Conservation (phyloP, 2,329 filamentous ascomycete species). For the Talaromyces sp. region DNA sequence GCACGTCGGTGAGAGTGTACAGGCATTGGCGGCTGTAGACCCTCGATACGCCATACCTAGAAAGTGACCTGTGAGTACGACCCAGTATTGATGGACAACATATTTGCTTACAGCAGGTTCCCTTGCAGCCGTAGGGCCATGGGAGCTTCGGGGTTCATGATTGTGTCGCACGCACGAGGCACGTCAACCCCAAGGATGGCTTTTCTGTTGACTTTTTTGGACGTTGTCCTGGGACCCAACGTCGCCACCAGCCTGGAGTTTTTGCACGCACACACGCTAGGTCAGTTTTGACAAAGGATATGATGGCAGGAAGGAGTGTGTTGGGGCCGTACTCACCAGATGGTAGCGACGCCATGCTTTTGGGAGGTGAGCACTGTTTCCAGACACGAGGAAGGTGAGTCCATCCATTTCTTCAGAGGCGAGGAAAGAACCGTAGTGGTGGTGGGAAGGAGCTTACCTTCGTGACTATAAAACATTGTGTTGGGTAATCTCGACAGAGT, state of each 20-base stretch:
- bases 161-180: conserved; percentile 80
- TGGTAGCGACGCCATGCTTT: conserved; percentile 88
- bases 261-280: not conserved
- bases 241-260: conserved; percentile 79
- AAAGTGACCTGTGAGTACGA: not conserved
- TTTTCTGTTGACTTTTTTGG: conserved; percentile 74
- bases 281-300: not conserved
- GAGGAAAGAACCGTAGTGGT: not conserved
- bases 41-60: conserved; percentile 70
- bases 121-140: conserved; percentile 87
- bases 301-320: conserved; percentile 2
- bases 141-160: conserved; percentile 76
- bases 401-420: not conserved
- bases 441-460: conserved; percentile 57
- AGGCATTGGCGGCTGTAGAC: conserved; percentile 84
- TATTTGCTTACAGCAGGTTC: conserved; percentile 63
- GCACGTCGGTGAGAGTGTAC: conserved; percentile 78
- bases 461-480: conserved; percentile 90
- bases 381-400: conserved; percentile 3
- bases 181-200: conserved; percentile 87
- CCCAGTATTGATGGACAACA: not conserved
- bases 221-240: conserved; percentile 65
- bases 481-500: not conserved
- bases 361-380: conserved; percentile 68
- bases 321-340: conserved; percentile 64